A percentile compares a stretch with the other conserved stretches of the same genome.
Conservation (phyloP, 192 early-diverging fungal genomes). For the Umbelopsis ramanniana region DNA sequence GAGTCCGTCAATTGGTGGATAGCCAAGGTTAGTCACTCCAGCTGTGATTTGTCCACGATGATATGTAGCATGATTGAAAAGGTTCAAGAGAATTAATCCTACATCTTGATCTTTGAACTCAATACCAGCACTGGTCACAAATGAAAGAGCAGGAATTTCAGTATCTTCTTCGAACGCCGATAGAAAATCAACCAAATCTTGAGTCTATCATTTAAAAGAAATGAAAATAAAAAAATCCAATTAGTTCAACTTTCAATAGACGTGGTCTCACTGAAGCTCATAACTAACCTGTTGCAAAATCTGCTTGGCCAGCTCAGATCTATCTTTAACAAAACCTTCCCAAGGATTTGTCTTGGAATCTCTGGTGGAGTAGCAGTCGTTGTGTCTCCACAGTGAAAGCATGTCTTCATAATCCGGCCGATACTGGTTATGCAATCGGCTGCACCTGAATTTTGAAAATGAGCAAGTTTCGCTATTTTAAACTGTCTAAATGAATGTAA, state of each 20-base stretch:
- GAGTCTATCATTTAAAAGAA: background rate
- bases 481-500: background rate
- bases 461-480: background rate
- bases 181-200: constrained; percentile 2
- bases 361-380: background rate
- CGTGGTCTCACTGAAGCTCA: too few relatives aligned
- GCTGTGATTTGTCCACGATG: constrained; percentile 25
- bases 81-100: constrained; percentile 1
- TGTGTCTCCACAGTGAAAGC: background rate
- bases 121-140: background rate
- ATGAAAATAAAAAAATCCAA: too few relatives aligned
- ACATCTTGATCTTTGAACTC: background rate
- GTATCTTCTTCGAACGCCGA: background rate
- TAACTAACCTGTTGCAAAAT: background rate
- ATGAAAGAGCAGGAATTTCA: background rate
- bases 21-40: constrained; percentile 17
- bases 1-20: constrained; percentile 11
- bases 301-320: background rate
- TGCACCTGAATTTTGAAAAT: background rate
- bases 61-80: constrained; percentile 25
- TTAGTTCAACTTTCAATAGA: too few relatives aligned
- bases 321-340: background rate
- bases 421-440: background rate
- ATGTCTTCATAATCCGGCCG: background rate
- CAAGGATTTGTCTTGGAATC: background rate